A percentile compares a stretch with the other conserved stretches of the same genome.
Evolutionary conservation across 2,329 filamentous ascomycete species (phyloP).

Genomic region (Metarhizium brunneum): DNA sequence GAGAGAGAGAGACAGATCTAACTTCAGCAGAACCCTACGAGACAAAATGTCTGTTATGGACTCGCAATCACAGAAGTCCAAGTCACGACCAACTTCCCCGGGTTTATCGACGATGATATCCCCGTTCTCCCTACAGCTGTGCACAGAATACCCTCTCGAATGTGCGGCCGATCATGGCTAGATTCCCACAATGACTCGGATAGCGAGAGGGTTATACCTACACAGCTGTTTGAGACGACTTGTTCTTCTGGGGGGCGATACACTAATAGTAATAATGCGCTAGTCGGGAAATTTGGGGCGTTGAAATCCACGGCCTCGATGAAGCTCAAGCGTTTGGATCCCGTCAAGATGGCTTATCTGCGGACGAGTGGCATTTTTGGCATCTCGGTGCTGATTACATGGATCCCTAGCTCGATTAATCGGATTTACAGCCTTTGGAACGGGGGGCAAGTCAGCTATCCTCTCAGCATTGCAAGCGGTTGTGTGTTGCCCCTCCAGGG

Average conservation of each 20-base stretch:
- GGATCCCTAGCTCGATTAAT: constrained; percentile 62
- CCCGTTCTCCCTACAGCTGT: constrained; percentile 9
- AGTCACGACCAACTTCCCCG: constrained; percentile 24
- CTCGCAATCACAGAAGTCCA: constrained; percentile 42
- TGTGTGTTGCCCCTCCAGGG: constrained; percentile 69
- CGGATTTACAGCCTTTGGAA: constrained; percentile 58
- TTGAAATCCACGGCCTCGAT: constrained; percentile 19
- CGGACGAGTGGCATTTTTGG: constrained; percentile 53
- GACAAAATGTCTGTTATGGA: constrained; percentile 28
- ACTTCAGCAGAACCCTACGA: constrained; percentile 17
- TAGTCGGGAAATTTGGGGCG: constrained; percentile 14
- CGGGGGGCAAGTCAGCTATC: constrained; percentile 41
- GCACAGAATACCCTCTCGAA: constrained; percentile 6
- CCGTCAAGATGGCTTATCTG: constrained; percentile 49
- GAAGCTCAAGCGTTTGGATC: constrained; percentile 32
- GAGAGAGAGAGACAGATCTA: constrained; percentile 2
- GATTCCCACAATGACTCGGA: constrained; percentile 10
- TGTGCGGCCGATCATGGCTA: constrained; percentile 14
- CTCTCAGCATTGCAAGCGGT: constrained; percentile 58
- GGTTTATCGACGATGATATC: constrained; percentile 2
- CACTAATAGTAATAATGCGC: constrained; percentile 3
- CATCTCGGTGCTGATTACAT: constrained; percentile 49
- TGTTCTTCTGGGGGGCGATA: constrained; percentile 17
- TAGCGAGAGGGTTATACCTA: background rate
- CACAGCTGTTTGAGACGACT: constrained; percentile 19